Percentiles rank a stretch among this genome's conserved stretches.
Evolutionary conservation across 202 grass and related monocot species (phyloP).

Genomic region (Zizania palustris): DNA sequence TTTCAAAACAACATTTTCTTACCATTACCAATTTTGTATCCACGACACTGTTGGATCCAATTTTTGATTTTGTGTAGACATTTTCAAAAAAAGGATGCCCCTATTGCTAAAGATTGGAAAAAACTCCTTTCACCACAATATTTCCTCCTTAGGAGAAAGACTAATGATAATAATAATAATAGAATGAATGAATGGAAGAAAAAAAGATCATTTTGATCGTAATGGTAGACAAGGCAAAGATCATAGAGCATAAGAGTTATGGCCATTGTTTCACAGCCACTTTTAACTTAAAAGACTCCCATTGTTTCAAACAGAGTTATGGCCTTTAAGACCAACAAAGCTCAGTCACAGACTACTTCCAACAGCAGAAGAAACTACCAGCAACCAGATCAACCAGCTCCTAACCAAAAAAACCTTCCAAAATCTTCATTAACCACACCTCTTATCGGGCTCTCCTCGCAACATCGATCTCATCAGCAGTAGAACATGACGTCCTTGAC

Average conservation of each 20-base stretch:
- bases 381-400: neutral
- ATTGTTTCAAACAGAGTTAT: neutral
- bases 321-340: neutral
- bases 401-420: neutral
- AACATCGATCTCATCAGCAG: constrained; percentile 52
- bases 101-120: too few species aligned
- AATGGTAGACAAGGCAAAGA: neutral
- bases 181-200: neutral
- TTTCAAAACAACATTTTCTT: too few species aligned
- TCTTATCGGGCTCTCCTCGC: neutral
- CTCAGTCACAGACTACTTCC: neutral
- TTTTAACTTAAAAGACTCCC: neutral
- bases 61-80: too few species aligned
- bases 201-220: neutral
- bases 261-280: neutral
- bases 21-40: too few species aligned
- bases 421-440: constrained; percentile 7
- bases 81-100: too few species aligned
- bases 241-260: neutral
- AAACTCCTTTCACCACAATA: too few species aligned
- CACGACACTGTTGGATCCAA: too few species aligned
- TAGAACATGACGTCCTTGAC: constrained; percentile 93
- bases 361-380: neutral
- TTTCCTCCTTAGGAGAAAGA: too few species aligned
- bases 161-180: neutral